Percentiles rank a stretch among this genome's conserved stretches.
These are phyloP conservation scores for Collybiopsis luxurians DNA, from an alignment of 768 basidiomycete genomes.

Conservation along the genomic window DNA sequence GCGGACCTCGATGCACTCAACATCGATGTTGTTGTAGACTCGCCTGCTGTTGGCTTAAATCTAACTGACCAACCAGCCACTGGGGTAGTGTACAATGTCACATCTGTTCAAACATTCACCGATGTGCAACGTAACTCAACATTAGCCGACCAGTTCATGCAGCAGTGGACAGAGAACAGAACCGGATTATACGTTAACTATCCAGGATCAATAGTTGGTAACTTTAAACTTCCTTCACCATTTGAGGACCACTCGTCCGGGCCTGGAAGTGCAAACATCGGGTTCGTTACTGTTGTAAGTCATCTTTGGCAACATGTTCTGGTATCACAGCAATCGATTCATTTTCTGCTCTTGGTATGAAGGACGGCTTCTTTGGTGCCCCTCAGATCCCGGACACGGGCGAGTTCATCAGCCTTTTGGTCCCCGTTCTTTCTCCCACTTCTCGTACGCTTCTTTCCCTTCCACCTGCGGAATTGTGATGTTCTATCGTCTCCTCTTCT, in stretches of 20 bases:
- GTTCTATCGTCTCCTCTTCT: background rate
- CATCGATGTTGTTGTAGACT: slow-evolving; percentile 13
- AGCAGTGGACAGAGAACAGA: slow-evolving; percentile 22
- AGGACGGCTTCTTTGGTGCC: background rate
- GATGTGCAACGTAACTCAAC: slow-evolving; percentile 19
- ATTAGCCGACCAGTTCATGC: slow-evolving; percentile 16
- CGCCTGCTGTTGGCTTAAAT: slow-evolving; percentile 26
- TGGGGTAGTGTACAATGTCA: slow-evolving; percentile 6
- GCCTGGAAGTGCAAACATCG: slow-evolving; percentile 30
- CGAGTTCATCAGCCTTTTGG: slow-evolving; percentile 5
- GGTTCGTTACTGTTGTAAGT: slow-evolving; percentile 27
- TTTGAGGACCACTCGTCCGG: slow-evolving; percentile 38
- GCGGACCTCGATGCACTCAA: slow-evolving; percentile 2
- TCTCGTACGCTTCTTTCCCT: slow-evolving; percentile 14
- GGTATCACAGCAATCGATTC: background rate
- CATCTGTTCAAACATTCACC: slow-evolving; percentile 12
- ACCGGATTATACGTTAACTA: slow-evolving; percentile 15
- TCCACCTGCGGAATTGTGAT: background rate
- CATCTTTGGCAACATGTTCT: background rate
- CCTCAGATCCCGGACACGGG: slow-evolving; percentile 7
- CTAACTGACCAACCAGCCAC: slow-evolving; percentile 17
- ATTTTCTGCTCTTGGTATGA: background rate
- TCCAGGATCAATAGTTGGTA: slow-evolving; percentile 8
- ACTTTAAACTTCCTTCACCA: slow-evolving; percentile 18
- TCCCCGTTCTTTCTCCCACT: slow-evolving; percentile 9